phyloP scores from a whole-genome alignment of 2,329 filamentous ascomycete species.

The Arachnomyces sp. region DNA sequence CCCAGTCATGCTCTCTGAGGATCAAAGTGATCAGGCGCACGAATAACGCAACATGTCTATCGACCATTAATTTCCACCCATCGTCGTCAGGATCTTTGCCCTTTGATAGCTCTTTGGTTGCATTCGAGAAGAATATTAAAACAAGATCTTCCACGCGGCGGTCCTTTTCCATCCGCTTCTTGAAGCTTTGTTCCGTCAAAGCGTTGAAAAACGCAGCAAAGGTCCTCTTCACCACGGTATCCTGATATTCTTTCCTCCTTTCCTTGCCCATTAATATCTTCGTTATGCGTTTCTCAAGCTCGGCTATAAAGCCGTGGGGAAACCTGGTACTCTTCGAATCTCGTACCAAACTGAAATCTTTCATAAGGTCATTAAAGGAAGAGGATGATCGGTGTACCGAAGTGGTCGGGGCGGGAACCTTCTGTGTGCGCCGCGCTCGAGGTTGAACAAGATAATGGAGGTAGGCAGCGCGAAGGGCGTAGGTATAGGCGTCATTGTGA shows the following conservation, averaged over 20 bases:
- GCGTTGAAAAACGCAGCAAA: conserved; percentile 93
- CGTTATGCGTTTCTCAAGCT: conserved; percentile 69
- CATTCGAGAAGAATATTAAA: conserved; percentile 91
- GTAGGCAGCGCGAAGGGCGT: conserved; percentile 82
- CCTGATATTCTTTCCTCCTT: conserved; percentile 77
- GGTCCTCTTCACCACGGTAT: conserved; percentile 81
- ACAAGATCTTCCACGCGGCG: conserved; percentile 85
- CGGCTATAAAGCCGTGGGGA: conserved; percentile 61
- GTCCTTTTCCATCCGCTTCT: conserved; percentile 88
- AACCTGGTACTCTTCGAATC: conserved; percentile 63
- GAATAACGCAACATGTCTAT: conserved; percentile 90
- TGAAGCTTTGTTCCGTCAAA: conserved; percentile 80
- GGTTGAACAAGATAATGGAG: conserved; percentile 90
- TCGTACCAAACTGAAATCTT: conserved; percentile 66
- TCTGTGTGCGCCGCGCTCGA: conserved; percentile 80
- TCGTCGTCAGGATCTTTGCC: conserved; percentile 70
- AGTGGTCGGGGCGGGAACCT: conserved; percentile 59
- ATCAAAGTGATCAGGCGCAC: conserved; percentile 75
- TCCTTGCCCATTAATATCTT: conserved; percentile 75
- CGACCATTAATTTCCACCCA: conserved; percentile 82
- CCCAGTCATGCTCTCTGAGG: conserved; percentile 74
- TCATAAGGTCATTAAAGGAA: conserved; percentile 72
- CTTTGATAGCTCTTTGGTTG: conserved; percentile 81
- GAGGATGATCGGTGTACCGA: conserved; percentile 60
- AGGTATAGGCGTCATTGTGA: conserved; percentile 78